These are phyloP conservation scores for Verticillium dahliae DNA, from an alignment of 2,329 filamentous ascomycete genomes.

Conservation along the genomic window DNA sequence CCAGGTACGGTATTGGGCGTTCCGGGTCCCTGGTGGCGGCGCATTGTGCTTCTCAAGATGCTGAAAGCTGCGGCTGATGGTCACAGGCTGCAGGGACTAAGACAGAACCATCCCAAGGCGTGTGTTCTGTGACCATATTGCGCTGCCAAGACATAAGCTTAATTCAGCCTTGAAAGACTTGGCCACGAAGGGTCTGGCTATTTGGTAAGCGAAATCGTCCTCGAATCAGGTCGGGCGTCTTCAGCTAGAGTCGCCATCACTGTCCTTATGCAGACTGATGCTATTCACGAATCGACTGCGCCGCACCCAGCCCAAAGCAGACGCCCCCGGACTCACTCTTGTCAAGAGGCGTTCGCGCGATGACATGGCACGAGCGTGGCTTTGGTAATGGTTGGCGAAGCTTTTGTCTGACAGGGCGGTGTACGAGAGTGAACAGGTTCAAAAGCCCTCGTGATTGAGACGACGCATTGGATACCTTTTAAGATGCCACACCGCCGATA, in stretches of 20 bases:
- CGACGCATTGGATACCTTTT: no score
- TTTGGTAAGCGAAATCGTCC: neutral
- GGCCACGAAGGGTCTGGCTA: neutral
- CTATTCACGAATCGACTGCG: no score
- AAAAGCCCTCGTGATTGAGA: no score
- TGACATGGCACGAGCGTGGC: no score
- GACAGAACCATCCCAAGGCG: neutral
- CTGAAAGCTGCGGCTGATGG: neutral
- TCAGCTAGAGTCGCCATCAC: conserved; percentile 4
- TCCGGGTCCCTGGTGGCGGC: neutral
- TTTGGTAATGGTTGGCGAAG: no score
- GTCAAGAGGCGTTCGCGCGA: no score
- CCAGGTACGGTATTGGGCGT: neutral
- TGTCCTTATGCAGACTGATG: conserved; percentile 6
- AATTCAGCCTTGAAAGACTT: neutral
- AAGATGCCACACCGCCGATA: no score
- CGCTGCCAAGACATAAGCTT: neutral
- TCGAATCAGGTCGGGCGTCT: neutral
- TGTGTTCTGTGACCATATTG: neutral
- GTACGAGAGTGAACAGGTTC: no score
- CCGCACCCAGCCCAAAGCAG: no score
- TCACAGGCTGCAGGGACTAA: neutral
- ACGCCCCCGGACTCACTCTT: no score
- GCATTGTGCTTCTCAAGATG: neutral
- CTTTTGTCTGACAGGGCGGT: no score